phyloP scores from a whole-genome alignment of 208 protist species.

The Lotmaria passim region DNA sequence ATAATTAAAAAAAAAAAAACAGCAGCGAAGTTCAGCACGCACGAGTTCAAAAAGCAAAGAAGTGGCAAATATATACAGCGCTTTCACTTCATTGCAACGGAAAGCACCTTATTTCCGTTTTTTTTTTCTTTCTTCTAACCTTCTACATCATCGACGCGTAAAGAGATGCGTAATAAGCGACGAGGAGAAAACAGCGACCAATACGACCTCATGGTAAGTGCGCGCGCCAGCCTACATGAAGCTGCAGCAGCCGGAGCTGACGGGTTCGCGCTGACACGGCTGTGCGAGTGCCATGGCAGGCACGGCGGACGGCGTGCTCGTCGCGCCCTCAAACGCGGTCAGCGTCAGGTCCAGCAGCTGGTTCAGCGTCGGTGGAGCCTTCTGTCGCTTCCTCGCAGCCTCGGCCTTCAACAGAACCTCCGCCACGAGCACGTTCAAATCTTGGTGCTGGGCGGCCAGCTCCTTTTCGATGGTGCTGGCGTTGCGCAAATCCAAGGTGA shows the following conservation, averaged over 20 bases:
- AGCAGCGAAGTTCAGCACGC: background rate
- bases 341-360: conserved; percentile 77
- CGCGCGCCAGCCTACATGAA: conserved; percentile 41
- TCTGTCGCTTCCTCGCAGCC: conserved; percentile 29
- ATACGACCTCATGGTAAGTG: background rate
- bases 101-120: too few relatives aligned
- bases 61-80: too few relatives aligned
- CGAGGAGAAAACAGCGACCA: background rate
- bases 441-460: conserved; percentile 58
- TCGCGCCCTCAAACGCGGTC: conserved; percentile 53
- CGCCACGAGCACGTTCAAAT: conserved; percentile 69
- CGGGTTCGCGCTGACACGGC: conserved; percentile 37
- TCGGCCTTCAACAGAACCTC: conserved; percentile 66
- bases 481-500: conserved; percentile 55
- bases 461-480: conserved; percentile 51
- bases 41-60: background rate
- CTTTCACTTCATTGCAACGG: too few relatives aligned
- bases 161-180: too few relatives aligned
- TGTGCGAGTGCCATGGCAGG: conserved; percentile 55
- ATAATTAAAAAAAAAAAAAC: background rate
- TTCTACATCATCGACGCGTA: too few relatives aligned
- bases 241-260: conserved; percentile 35
- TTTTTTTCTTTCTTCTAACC: too few relatives aligned
- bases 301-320: conserved; percentile 37
- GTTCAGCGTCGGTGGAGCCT: conserved; percentile 42